phyloP scores from a whole-genome alignment of 2,329 filamentous ascomycete species.

The Knufia petricola region DNA sequence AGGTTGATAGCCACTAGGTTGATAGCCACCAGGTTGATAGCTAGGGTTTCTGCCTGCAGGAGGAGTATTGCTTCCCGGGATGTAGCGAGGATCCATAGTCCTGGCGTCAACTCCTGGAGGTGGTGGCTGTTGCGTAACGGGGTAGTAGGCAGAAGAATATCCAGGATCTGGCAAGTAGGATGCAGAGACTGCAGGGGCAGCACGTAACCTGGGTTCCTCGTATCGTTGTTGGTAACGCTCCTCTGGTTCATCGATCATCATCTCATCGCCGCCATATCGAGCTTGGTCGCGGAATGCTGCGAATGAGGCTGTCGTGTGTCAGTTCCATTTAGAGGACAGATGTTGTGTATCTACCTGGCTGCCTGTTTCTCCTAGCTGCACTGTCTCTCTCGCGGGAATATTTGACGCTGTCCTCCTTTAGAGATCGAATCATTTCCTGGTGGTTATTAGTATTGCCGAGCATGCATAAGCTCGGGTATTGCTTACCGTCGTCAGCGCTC shows the following conservation, averaged over 20 bases:
- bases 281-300: conserved; percentile 5
- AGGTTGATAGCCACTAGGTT: conserved; percentile 11
- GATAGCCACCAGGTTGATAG: conserved; percentile 13
- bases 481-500: conserved; percentile 66
- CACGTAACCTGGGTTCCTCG: conserved; percentile 7
- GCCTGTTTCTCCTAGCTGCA: conserved; percentile 2
- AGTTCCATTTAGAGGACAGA: neutral
- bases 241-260: conserved; percentile 7
- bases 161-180: conserved; percentile 15
- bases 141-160: conserved; percentile 16
- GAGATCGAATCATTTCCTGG: conserved; percentile 47
- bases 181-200: conserved; percentile 9
- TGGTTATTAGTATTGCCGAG: neutral
- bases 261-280: conserved; percentile 9
- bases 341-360: neutral
- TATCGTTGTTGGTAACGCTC: conserved; percentile 2
- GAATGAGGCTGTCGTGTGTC: conserved; percentile 12
- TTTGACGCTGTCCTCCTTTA: conserved; percentile 44
- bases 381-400: conserved; percentile 20
- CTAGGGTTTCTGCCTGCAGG: conserved; percentile 16
- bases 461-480: neutral
- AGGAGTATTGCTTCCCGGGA: conserved; percentile 14
- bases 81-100: conserved; percentile 16
- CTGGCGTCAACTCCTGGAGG: conserved; percentile 15
- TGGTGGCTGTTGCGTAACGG: conserved; percentile 16